A percentile compares a stretch with the other conserved stretches of the same genome.
phyloP scores from a whole-genome alignment of 306 rosid species.

The Malus sylvestris region DNA sequence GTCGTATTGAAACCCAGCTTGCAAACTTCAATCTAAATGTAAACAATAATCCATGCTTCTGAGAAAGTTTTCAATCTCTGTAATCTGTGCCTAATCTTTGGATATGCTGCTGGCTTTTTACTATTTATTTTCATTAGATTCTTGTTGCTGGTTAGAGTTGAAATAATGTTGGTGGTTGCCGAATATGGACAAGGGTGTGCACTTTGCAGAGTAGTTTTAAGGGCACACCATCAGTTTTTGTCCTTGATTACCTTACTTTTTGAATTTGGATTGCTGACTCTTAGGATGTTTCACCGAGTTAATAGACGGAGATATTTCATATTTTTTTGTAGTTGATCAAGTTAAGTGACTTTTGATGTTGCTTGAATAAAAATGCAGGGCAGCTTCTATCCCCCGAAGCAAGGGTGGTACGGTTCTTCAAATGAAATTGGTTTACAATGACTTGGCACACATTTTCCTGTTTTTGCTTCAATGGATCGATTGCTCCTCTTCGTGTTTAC shows the following conservation, averaged over 20 bases:
- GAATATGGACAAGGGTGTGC: not conserved
- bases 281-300: not conserved
- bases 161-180: not conserved
- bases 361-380: constrained; percentile 37
- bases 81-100: not conserved
- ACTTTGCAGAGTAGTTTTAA: not conserved
- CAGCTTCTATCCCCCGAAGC: constrained; percentile 58
- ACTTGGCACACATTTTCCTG: constrained; percentile 54
- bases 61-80: not conserved
- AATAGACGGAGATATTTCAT: not conserved
- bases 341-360: constrained; percentile 1
- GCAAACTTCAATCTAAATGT: not conserved
- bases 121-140: not conserved
- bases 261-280: not conserved
- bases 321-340: not conserved
- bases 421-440: constrained; percentile 59
- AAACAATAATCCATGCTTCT: not conserved
- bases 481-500: constrained; percentile 49
- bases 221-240: not conserved
- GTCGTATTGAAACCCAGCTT: not conserved
- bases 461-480: constrained; percentile 58
- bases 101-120: not conserved
- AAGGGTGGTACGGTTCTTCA: constrained; percentile 50
- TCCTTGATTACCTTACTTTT: not conserved
- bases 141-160: not conserved